Conservation (phyloP, 495 filamentous ascomycete genomes). For the Beverwykella pulmonaria region DNA sequence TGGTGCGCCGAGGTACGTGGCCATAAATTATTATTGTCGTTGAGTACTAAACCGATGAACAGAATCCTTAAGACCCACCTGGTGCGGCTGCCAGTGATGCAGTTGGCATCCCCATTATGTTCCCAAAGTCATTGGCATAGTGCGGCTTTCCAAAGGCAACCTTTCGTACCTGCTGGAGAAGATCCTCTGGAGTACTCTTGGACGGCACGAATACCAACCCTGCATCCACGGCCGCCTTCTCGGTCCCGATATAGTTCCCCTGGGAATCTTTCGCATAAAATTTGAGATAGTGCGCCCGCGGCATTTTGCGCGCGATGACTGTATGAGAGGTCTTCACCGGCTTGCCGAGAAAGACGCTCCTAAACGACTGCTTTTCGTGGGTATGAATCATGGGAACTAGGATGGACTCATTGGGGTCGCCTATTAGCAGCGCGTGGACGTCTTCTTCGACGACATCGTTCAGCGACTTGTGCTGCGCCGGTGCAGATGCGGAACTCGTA, state of each 20-base stretch:
- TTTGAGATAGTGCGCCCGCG: conserved; percentile 26
- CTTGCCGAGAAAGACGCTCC: conserved; percentile 6
- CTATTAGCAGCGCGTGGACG: conserved; percentile 18
- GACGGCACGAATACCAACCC: conserved; percentile 30
- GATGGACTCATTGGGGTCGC: conserved; percentile 31
- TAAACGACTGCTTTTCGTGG: conserved; percentile 24
- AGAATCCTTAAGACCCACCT: neutral
- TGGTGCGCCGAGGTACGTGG: neutral
- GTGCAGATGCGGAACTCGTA: neutral
- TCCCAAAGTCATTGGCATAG: conserved; percentile 15
- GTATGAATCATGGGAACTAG: conserved; percentile 31
- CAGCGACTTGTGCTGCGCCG: neutral
- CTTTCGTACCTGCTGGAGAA: conserved; percentile 29
- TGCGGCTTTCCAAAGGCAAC: conserved; percentile 33
- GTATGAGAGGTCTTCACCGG: neutral
- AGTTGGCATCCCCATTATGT: neutral
- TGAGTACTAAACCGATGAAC: neutral
- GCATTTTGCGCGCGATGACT: conserved; percentile 36
- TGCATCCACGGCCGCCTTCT: conserved; percentile 29
- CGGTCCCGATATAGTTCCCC: conserved; percentile 34
- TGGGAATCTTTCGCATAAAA: conserved; percentile 33
- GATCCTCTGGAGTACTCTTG: conserved; percentile 33
- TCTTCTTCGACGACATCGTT: conserved; percentile 11
- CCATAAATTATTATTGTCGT: too few relatives aligned
- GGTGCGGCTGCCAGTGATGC: neutral